Percentiles rank a stretch among this genome's conserved stretches.
Conservation (phyloP, 306 rosid species). For the Cucurbita argyrosperma region DNA sequence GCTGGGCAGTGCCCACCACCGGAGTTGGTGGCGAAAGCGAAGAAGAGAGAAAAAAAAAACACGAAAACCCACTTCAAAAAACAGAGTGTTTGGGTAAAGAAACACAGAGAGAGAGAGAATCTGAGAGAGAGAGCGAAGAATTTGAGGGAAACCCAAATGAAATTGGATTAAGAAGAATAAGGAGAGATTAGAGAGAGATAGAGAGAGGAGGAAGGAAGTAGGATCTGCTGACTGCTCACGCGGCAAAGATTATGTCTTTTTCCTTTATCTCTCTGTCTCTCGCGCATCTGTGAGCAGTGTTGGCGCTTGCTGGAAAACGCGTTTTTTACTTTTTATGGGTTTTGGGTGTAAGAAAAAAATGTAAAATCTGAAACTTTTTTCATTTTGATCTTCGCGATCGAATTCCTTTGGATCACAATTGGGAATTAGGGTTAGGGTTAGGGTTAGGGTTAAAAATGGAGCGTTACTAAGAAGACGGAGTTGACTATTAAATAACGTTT, state of each 20-base stretch:
- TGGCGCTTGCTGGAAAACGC: neutral
- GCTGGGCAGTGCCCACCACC: conserved; percentile 11
- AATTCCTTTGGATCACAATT: neutral
- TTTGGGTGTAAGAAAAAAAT: neutral
- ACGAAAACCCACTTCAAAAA: neutral
- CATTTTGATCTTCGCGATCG: too few relatives aligned
- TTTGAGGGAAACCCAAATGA: neutral
- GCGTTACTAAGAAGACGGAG: neutral
- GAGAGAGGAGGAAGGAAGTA: neutral
- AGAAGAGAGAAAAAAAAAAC: neutral
- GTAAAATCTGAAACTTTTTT: too few relatives aligned
- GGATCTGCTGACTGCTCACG: conserved; percentile 10
- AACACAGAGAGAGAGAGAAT: neutral
- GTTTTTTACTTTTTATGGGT: neutral
- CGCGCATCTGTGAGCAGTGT: neutral
- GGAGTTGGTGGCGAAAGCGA: conserved; percentile 5
- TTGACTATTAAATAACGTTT: neutral
- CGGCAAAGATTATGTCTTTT: conserved; percentile 5
- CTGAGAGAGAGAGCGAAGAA: neutral
- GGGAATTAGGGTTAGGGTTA: neutral
- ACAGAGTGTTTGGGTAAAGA: neutral
- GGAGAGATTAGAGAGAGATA: neutral
- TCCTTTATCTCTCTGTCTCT: neutral
- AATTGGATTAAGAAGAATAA: neutral
- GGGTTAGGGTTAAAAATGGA: neutral